Evolutionary conservation across 257 asterid species (phyloP), one percentile per base, ranked within the genome.

Genomic region (Eustoma russellianum): DNA sequence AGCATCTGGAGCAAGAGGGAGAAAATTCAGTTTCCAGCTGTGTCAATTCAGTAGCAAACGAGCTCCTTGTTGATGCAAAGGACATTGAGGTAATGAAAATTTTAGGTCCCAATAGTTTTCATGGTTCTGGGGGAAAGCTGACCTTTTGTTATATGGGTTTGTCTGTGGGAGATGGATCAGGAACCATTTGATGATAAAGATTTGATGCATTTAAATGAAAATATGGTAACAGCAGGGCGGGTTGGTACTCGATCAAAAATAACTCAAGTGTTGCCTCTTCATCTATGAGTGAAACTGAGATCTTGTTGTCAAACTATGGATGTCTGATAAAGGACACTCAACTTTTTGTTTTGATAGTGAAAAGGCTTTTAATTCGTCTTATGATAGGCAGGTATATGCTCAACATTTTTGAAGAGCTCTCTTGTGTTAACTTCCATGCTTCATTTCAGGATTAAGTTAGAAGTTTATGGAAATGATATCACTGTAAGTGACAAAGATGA

Each of bases 1-100:
- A 35, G 11, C 49, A n/a, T 46, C 17, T 61, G 57, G 67, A 60
- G 44, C 38, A 55, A 48, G 46, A 59, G 49, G 48, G 54, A n/a
- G 53, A 50, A 18, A 33, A 19, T 59, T 59, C 59, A 15, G 12
- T 28, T 7, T 50, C 53, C 19, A 34, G 55, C 11, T 44, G 60
- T 15, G 41, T 14, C 35, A 50, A 13, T 55, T 59, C 59, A 38
- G 43, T 38, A 38, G 43, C 43, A 38, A 38, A 11, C 43, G 3
- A 24, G 15, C 50, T 19, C 24, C 50, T 62, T 33, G 62, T 33
- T 35, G 55, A 46, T 40, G 47, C 13, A 14, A 53, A 9, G 44
- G 34, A 44, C 50, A 41, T 18, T 18, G 62, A 24, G 50, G 59
- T 35, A 34, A 48, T 38, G 13, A 34, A 56, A 58, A 18, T 30